Evolutionary conservation across 352 stramenopile genomes (phyloP).

Genomic region (Globisporangium cylindrosporum): DNA sequence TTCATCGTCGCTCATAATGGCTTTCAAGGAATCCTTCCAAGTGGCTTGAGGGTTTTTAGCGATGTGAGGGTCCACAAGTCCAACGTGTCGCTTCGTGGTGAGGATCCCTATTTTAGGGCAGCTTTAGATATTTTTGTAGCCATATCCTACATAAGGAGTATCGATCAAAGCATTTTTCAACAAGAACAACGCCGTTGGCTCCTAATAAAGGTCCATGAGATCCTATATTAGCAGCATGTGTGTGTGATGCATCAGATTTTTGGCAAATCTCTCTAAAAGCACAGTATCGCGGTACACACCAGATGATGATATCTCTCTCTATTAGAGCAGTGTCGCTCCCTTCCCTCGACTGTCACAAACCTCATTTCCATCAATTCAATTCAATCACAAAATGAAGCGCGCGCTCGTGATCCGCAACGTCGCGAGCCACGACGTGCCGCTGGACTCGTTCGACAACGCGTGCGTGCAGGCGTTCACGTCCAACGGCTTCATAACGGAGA

Average conservation of each 20-base stretch:
- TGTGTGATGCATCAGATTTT: neutral
- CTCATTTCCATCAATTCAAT: neutral
- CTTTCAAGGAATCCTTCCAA: neutral
- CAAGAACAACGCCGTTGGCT: too few species aligned
- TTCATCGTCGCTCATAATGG: conserved; percentile 56
- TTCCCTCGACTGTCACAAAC: neutral
- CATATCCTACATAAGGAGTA: too few species aligned
- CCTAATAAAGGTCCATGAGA: too few species aligned
- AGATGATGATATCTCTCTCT: neutral
- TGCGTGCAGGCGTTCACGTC: conserved; percentile 65
- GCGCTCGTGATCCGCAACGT: conserved; percentile 79
- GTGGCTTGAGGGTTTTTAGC: neutral
- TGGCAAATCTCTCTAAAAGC: too few species aligned
- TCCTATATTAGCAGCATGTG: too few species aligned
- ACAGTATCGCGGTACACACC: neutral
- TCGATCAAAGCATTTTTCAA: too few species aligned
- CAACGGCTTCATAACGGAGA: conserved; percentile 71
- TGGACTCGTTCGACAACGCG: conserved; percentile 75
- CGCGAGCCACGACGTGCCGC: conserved; percentile 61
- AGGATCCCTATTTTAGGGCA: neutral
- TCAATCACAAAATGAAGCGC: conserved; percentile 50
- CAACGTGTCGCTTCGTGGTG: neutral
- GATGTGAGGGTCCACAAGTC: neutral
- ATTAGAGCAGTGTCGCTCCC: neutral
- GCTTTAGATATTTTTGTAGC: too few species aligned